Base-by-base conservation (phyloP, 768 basidiomycete genomes). In the Boletellus ananiceps region DNA sequence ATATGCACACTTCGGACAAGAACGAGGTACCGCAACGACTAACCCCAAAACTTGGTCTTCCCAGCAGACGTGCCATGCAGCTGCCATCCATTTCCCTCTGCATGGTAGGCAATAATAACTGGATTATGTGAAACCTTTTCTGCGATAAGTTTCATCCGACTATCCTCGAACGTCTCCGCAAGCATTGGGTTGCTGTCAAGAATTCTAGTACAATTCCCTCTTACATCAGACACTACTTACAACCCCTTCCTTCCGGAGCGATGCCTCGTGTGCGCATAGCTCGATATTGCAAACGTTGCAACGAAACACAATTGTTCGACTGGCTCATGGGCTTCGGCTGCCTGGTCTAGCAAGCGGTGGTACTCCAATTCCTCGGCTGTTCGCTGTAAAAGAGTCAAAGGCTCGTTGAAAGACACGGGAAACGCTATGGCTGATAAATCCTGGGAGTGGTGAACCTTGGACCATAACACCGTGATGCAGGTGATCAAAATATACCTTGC, bases 321-420 rank as follows among this genome's bases (percentile, higher is more conserved):
- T 3, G 85, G 74, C 57, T 90, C 82, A 12, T 65, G 64, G 16
- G 78, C 63, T 13, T 69, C 65, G 2, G 75, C 81, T 18, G 89
- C 91, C 59, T 82, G 78, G 33, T 76, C 72, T n/a, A 93, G 71
- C 8, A 93, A 69, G 37, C 74, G 70, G 44, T 79, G 75, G 57
- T 93, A 93, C 69, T 93, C 91, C 12, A 91, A 61, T 63, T 92
- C 90, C 67, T 93, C 91, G 0, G 90, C 90, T 29, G 79, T 74
- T 54, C 87, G 75, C 65, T 94, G 92, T 9, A 93, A 74, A 36
- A 94, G 73, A 0, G 86, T 88, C 32, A 94, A 67, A 27, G 91
- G 91, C 58, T 94, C 91, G 56, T 94, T 94, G 71, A 93, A 94
- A 2, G 84, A 80, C 2, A 93, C 88, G n/a, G 91, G 91, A 51